Evolutionary conservation across 495 filamentous ascomycete genomes (phyloP).

Genomic region (Lepraria neglecta): DNA sequence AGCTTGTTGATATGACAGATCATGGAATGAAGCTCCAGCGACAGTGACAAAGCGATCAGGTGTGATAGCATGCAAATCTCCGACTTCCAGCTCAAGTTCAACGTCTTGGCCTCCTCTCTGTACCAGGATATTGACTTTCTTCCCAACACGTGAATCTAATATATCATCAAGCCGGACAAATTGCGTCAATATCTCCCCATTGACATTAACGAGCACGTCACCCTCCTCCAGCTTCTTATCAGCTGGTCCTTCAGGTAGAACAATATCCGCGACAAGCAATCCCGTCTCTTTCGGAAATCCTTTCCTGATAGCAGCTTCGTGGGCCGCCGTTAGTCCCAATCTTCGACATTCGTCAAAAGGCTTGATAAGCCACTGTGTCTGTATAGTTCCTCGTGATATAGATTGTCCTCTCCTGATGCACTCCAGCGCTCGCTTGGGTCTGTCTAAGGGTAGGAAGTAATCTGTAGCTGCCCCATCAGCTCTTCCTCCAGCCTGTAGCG

Average conservation of each 20-base stretch:
- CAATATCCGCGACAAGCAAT: slow-evolving; percentile 93
- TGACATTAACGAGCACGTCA: slow-evolving; percentile 91
- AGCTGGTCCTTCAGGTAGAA: slow-evolving; percentile 84
- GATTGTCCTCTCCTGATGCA: slow-evolving; percentile 71
- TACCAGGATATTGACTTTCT: slow-evolving; percentile 65
- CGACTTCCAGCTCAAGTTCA: slow-evolving; percentile 77
- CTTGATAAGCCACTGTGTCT: slow-evolving; percentile 94
- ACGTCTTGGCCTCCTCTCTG: slow-evolving; percentile 85
- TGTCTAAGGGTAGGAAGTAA: slow-evolving; percentile 92
- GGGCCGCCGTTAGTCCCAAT: slow-evolving; percentile 74
- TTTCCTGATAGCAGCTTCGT: slow-evolving; percentile 76
- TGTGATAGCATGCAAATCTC: slow-evolving; percentile 88
- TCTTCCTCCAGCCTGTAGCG: slow-evolving; percentile 89
- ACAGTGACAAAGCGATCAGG: slow-evolving; percentile 94
- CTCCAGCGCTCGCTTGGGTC: slow-evolving; percentile 76
- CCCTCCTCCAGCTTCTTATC: slow-evolving; percentile 83
- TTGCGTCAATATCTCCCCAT: slow-evolving; percentile 87
- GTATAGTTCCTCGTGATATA: slow-evolving; percentile 87
- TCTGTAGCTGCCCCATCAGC: slow-evolving; percentile 93
- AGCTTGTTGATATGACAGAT: slow-evolving; percentile 93
- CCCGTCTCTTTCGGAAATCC: slow-evolving; percentile 88
- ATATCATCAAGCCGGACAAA: slow-evolving; percentile 93
- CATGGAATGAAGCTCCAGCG: slow-evolving; percentile 86
- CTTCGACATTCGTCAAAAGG: slow-evolving; percentile 96
- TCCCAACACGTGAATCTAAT: slow-evolving; percentile 78